Evolutionary conservation across 2,329 filamentous ascomycete species (phyloP), one percentile per base, ranked within the genome.

Genomic region (Exophiala dermatitidis): DNA sequence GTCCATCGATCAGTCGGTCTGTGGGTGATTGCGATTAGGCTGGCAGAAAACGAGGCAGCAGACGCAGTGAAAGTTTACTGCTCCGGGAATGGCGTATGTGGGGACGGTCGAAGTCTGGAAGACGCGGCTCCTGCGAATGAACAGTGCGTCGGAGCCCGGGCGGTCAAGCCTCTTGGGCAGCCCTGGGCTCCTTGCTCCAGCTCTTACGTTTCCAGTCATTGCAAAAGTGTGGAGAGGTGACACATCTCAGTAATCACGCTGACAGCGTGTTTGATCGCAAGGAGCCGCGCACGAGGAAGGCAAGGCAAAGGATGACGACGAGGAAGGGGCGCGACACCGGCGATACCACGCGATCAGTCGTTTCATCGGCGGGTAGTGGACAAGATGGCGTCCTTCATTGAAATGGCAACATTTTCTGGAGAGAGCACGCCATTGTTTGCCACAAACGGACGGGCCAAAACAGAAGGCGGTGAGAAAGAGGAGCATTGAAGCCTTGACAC

Each of bases 401-500:
- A 6, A 40, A 59, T 59, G 31, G 52, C 57, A 59, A 57, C 54
- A 59, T 59, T 49, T 34, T 2, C 29, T 34, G 46, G 41, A 12
- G 33, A 19, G 47, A 59, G 54, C 57, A 59, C 57, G 57, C 57
- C 54, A 59, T 59, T 50, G 34, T 32, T 57, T 57, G 46, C 57
- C 54, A 56, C 48, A 55, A 52, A 29, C 34, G 46, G 55, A 41
- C 37, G 36, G 45, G 54, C 28, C 29, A 41, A 41, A 26, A 28
- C 12, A 36, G 43, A 31, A 52, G 53, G 56, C 56, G 56, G 56
- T 59, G 56, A 54, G 44, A 19, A 28, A 26, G 12, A n/a, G 19
- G 19, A 19, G 19, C 19, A 19, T 19, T 19, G 19, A 19, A 19
- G 19, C 19, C 19, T 9, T 4, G 36, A 38, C 19, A 2, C 36